Evolutionary conservation across 495 filamentous ascomycete genomes (phyloP), one percentile per base, ranked within the genome.

Genomic region (Friedmanniomyces endolithicus): DNA sequence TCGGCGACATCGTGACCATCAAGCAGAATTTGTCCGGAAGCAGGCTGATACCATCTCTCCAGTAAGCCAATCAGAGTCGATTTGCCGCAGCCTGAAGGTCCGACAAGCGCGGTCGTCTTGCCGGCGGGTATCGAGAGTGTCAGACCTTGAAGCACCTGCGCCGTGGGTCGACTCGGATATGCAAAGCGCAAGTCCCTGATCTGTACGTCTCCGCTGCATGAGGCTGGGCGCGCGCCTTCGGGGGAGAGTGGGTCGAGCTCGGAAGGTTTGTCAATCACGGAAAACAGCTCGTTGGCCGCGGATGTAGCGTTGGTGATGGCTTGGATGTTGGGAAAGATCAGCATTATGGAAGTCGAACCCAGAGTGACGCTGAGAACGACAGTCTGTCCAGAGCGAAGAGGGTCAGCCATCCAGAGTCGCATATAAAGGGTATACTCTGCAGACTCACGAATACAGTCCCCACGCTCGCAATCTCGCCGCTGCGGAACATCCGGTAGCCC

Each of bases 251-350:
- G 68, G 48, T 72, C 61, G 23, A 73, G 60, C 0, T 48, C 27
- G 0, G 69, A 71, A 17, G 45, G 41, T 9, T 65, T 55, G 51
- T 72, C 69, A 34, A 74, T 68, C 14, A 68, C 52, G 0, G 24
- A 39, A 53, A 74, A 74, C 14, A 74, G 60, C 49, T 74, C 65
- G 6, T 63, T 35, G 11, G 70, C 70, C 8, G 69, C 65, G 4
- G 69, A 64, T 0, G 68, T 58, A 27, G 71, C 69, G 22, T 65
- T 67, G 6, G 64, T 65, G 45, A 74, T 64, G 17, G 65, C 60
- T 39, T 41, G n/a, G 40, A 61, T 31, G 23, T 60, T 52, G 23
- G 50, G 53, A 1, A 39, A 16, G 23, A 61, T 44, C 6, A 35
- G 24, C 54, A 52, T 29, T 23, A 61, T 20, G 12, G 51, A 55